A percentile compares a stretch with the other conserved stretches of the same genome.
phyloP scores from a whole-genome alignment of 345 rosid genomes.

The Arabis hirsuta region DNA sequence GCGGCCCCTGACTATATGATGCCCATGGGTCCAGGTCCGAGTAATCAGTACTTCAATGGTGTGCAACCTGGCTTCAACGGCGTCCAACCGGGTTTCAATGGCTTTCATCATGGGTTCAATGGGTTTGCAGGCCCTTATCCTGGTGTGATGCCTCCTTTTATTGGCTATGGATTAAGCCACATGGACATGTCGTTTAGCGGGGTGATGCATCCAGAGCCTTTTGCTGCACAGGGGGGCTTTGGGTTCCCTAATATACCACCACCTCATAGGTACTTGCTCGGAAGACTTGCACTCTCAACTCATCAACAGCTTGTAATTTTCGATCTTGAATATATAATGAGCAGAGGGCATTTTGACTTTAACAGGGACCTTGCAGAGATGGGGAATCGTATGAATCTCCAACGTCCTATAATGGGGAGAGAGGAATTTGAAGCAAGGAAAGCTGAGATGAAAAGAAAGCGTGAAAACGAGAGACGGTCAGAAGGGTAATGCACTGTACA shows the following conservation, averaged over 20 bases:
- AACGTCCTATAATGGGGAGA: slow-evolving; percentile 86
- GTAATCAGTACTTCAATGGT: slow-evolving; percentile 70
- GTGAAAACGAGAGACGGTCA: slow-evolving; percentile 75
- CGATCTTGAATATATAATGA: neutral
- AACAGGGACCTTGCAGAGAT: slow-evolving; percentile 77
- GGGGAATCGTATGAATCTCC: slow-evolving; percentile 68
- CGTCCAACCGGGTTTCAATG: slow-evolving; percentile 42
- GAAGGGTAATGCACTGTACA: slow-evolving; percentile 58
- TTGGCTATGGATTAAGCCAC: slow-evolving; percentile 36
- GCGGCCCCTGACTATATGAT: slow-evolving; percentile 80
- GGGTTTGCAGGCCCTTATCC: slow-evolving; percentile 43
- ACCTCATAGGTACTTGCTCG: slow-evolving; percentile 39
- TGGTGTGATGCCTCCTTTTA: slow-evolving; percentile 36
- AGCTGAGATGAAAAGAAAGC: slow-evolving; percentile 87
- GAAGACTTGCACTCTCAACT: slow-evolving; percentile 3
- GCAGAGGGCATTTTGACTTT: slow-evolving; percentile 3
- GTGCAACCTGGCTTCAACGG: slow-evolving; percentile 37
- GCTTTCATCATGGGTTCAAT: slow-evolving; percentile 43
- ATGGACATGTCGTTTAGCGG: slow-evolving; percentile 37
- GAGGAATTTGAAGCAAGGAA: slow-evolving; percentile 94
- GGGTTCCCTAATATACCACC: slow-evolving; percentile 45
- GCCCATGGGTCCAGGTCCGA: slow-evolving; percentile 72
- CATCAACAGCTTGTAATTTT: neutral
- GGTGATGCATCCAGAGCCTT: slow-evolving; percentile 40
- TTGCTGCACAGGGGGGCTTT: slow-evolving; percentile 39